These are phyloP conservation scores for Candida gigantensis DNA, from an alignment of 1,139 yeast genomes.

Conservation along the genomic window DNA sequence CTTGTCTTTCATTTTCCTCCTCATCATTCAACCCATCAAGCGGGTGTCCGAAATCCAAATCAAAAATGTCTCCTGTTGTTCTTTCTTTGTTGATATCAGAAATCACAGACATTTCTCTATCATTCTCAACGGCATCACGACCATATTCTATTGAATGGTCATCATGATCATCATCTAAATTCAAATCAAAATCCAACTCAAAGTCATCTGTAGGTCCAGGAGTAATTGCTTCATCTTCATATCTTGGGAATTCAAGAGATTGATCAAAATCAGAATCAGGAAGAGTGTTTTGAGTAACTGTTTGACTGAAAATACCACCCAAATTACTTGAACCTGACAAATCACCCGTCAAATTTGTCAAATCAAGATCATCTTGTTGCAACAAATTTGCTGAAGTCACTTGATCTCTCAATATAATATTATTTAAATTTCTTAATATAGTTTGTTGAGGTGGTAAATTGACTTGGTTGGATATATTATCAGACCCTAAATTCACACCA, in stretches of 20 bases:
- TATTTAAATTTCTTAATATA: conserved; percentile 54
- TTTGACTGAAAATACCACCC: conserved; percentile 14
- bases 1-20: conserved; percentile 13
- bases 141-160: conserved; percentile 52
- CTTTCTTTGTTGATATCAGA: conserved; percentile 30
- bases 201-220: conserved; percentile 19
- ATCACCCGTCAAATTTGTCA: conserved; percentile 40
- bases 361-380: conserved; percentile 61
- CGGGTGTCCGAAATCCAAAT: conserved; percentile 31
- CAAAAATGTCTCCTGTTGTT: conserved; percentile 19
- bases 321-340: conserved; percentile 5
- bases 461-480: conserved; percentile 23
- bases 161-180: conserved; percentile 43
- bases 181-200: conserved; percentile 56
- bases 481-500: conserved; percentile 35
- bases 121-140: conserved; percentile 34
- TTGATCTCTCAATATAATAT: conserved; percentile 69
- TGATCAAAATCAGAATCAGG: conserved; percentile 34
- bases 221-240: conserved; percentile 20
- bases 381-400: conserved; percentile 77
- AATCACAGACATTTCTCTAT: conserved; percentile 25
- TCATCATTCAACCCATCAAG: conserved; percentile 30
- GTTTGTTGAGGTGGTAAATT: conserved; percentile 53
- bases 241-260: conserved; percentile 63
- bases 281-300: conserved; percentile 7